phyloP scores from a whole-genome alignment of 2,329 filamentous ascomycete species.

The Leptodontidium sp. region DNA sequence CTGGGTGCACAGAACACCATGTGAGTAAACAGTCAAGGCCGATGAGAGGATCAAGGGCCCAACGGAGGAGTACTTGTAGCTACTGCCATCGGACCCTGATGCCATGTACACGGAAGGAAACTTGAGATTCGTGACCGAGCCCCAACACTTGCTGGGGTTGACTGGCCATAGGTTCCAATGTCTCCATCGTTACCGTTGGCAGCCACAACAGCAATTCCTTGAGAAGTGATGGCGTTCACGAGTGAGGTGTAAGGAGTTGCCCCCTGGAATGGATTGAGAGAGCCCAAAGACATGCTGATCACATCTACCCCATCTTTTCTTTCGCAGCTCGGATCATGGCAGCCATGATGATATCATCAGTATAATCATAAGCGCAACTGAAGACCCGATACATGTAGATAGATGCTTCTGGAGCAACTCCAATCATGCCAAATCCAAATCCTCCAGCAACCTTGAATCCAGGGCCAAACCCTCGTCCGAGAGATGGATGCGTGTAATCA shows the following conservation, averaged over 20 bases:
- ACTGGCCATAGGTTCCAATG: neutral
- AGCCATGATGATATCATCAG: constrained; percentile 35
- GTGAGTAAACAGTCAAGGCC: neutral
- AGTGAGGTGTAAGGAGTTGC: neutral
- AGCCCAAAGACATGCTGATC: constrained; percentile 40
- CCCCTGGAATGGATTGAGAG: constrained; percentile 1
- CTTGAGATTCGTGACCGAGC: neutral
- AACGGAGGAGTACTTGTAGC: neutral
- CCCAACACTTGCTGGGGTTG: constrained; percentile 2
- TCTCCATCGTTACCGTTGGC: constrained; percentile 1
- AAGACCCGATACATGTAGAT: constrained; percentile 22
- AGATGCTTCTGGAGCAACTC: neutral
- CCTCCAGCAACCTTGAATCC: constrained; percentile 66
- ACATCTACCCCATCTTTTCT: constrained; percentile 39
- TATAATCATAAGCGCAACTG: constrained; percentile 30
- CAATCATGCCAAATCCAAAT: constrained; percentile 50
- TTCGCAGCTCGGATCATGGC: constrained; percentile 33
- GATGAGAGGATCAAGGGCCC: neutral
- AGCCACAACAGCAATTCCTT: constrained; percentile 1
- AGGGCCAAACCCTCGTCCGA: constrained; percentile 69
- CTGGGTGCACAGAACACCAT: constrained; percentile 6
- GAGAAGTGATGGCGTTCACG: constrained; percentile 1
- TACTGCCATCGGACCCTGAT: neutral
- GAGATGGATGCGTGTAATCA: constrained; percentile 69
- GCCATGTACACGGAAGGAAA: neutral